These are phyloP conservation scores for Saitoella complicata DNA, from an alignment of 805 yeast genomes.

Conservation along the genomic window DNA sequence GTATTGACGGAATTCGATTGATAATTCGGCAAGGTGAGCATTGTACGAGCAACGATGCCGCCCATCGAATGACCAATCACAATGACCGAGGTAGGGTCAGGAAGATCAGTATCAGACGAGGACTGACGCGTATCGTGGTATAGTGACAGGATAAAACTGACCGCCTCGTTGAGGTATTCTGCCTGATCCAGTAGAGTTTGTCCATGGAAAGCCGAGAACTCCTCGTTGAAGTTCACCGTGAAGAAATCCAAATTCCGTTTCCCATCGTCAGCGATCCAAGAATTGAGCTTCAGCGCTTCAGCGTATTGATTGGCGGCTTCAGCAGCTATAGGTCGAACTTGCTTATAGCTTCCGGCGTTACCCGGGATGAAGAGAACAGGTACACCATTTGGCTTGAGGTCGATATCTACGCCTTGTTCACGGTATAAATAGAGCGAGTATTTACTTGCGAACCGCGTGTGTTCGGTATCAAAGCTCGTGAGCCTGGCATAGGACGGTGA, in stretches of 20 bases:
- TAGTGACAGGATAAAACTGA: conserved; percentile 53
- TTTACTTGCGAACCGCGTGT: conserved; percentile 57
- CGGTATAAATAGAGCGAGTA: conserved; percentile 75
- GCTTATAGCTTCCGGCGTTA: conserved; percentile 87
- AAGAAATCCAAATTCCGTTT: conserved; percentile 59
- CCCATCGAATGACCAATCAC: conserved; percentile 94
- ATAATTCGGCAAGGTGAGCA: conserved; percentile 69
- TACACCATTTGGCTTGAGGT: conserved; percentile 43
- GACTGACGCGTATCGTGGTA: conserved; percentile 26
- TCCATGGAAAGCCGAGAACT: conserved; percentile 92
- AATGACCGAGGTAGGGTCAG: conserved; percentile 50
- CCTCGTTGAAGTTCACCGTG: conserved; percentile 88
- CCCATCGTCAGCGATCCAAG: conserved; percentile 13
- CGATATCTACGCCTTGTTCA: conserved; percentile 42
- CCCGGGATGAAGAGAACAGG: conserved; percentile 95
- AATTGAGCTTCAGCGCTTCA: conserved; percentile 20
- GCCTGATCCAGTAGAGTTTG: conserved; percentile 87
- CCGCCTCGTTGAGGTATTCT: conserved; percentile 78
- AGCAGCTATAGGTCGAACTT: conserved; percentile 83
- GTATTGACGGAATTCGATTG: conserved; percentile 58
- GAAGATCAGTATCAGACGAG: conserved; percentile 4
- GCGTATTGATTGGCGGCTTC: conserved; percentile 44
- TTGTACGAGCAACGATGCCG: conserved; percentile 78
- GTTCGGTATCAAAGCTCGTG: conserved; percentile 51
- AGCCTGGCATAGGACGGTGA: conserved; percentile 68